These are phyloP conservation scores for Rosellinia necatrix DNA, from an alignment of 2,329 filamentous ascomycete genomes.

Conservation along the genomic window DNA sequence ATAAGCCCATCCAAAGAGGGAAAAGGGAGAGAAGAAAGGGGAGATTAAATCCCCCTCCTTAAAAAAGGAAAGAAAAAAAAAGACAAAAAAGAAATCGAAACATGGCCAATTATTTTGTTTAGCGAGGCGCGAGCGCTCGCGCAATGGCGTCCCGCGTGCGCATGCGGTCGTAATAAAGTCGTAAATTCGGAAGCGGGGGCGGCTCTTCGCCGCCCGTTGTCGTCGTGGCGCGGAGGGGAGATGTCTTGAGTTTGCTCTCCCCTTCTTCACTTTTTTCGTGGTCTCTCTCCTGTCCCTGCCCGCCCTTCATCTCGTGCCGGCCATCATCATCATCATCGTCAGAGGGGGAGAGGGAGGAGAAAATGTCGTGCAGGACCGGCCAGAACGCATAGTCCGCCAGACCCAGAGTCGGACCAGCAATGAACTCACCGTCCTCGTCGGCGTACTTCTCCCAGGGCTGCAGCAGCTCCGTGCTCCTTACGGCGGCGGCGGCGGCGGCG, in stretches of 20 bases:
- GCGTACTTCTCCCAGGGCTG: conserved; percentile 48
- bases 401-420: conserved; percentile 49
- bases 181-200: conserved; percentile 45
- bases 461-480: conserved; percentile 43
- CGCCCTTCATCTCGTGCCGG: background rate
- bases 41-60: background rate
- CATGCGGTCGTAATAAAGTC: conserved; percentile 44
- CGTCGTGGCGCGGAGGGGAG: too few species aligned
- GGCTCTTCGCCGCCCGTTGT: too few species aligned
- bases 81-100: background rate
- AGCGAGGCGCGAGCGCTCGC: conserved; percentile 26
- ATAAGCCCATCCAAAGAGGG: background rate
- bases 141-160: conserved; percentile 24
- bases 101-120: background rate
- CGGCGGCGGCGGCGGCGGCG: background rate
- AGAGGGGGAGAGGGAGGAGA: conserved; percentile 12
- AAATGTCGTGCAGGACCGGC: conserved; percentile 57
- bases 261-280: background rate
- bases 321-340: background rate
- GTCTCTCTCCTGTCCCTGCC: background rate
- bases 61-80: background rate
- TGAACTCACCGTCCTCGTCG: conserved; percentile 47
- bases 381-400: conserved; percentile 62
- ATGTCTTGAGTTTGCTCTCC: too few species aligned
- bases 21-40: background rate